phyloP scores from a whole-genome alignment of 306 rosid species.

The Cicer yamashitae region DNA sequence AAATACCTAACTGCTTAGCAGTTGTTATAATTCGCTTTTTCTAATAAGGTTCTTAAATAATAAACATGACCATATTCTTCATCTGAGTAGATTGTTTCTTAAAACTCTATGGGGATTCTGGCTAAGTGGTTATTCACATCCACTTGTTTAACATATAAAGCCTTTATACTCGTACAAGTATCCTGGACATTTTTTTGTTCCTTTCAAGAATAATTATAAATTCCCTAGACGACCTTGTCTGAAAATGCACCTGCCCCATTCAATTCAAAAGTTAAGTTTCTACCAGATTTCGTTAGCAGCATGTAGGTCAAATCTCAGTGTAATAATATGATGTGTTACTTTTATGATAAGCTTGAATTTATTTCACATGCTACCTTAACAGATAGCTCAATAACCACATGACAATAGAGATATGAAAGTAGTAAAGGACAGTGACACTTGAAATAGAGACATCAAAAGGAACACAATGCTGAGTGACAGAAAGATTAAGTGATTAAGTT shows the following conservation, averaged over 20 bases:
- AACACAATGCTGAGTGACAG: not conserved
- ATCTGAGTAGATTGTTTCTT: not conserved
- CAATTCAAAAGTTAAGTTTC: not conserved
- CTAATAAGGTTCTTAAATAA: conserved; percentile 23
- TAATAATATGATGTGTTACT: conserved; percentile 4
- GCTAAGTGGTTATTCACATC: not conserved
- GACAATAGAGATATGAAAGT: conserved; percentile 11
- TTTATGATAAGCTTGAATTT: conserved; percentile 21
- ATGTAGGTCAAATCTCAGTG: conserved; percentile 17
- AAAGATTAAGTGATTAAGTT: conserved; percentile 18
- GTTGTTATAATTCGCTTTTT: not conserved
- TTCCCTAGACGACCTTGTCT: not conserved
- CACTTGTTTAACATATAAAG: conserved; percentile 22
- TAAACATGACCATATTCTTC: conserved; percentile 20
- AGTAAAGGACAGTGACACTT: not conserved
- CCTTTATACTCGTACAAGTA: conserved; percentile 5
- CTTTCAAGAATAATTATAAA: conserved; percentile 16
- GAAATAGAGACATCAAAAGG: conserved; percentile 35
- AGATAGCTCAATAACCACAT: conserved; percentile 2
- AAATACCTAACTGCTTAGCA: conserved; percentile 1
- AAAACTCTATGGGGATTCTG: not conserved
- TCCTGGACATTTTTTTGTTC: not conserved
- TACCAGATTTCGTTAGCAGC: not conserved
- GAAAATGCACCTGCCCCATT: conserved; percentile 13
- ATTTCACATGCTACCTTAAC: conserved; percentile 19